phyloP scores from a whole-genome alignment of 2,329 filamentous ascomycete species.

The Hypoxylon sp. region DNA sequence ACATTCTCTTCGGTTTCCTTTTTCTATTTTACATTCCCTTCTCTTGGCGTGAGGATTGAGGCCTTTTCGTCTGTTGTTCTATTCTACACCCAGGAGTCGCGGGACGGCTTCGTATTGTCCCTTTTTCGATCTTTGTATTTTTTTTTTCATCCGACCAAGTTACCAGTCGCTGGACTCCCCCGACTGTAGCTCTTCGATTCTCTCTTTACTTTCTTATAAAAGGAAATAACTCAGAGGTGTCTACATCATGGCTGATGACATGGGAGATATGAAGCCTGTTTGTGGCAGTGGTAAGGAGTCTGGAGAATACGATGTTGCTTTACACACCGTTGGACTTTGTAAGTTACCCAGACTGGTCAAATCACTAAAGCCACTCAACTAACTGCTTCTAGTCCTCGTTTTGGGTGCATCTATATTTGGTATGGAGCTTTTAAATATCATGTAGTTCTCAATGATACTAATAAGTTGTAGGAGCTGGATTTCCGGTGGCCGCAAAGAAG shows the following conservation, averaged over 20 bases:
- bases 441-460: not conserved
- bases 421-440: not conserved
- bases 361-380: not conserved
- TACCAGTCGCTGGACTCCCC: constrained; percentile 47
- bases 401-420: constrained; percentile 58
- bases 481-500: constrained; percentile 69
- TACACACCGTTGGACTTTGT: constrained; percentile 62
- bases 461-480: constrained; percentile 59
- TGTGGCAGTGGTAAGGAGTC: constrained; percentile 57
- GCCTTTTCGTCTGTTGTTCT: constrained; percentile 49
- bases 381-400: constrained; percentile 57
- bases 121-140: constrained; percentile 45
- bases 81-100: constrained; percentile 54
- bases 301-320: constrained; percentile 61
- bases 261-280: constrained; percentile 55
- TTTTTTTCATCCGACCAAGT: constrained; percentile 33
- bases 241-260: constrained; percentile 49
- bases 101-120: constrained; percentile 56
- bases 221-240: constrained; percentile 19
- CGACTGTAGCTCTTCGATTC: constrained; percentile 35
- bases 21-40: constrained; percentile 46
- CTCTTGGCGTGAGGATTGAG: constrained; percentile 47
- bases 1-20: constrained; percentile 43
- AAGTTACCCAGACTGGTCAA: constrained; percentile 45
- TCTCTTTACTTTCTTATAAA: constrained; percentile 37